These are phyloP conservation scores for Fonsecaea monophora DNA, from an alignment of 2,329 filamentous ascomycete genomes.

Conservation along the genomic window DNA sequence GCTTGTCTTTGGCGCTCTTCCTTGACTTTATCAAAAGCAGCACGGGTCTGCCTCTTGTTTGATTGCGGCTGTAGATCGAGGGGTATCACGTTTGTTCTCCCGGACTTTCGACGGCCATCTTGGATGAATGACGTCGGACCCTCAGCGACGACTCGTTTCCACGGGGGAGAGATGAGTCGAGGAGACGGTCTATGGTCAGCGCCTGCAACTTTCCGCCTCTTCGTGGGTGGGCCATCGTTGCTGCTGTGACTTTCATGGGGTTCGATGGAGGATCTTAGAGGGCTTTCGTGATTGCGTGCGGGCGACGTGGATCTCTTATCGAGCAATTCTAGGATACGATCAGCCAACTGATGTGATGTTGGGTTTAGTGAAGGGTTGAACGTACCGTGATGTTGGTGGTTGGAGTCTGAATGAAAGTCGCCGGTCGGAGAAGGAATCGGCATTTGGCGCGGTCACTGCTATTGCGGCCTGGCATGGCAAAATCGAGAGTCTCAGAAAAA, in stretches of 20 bases:
- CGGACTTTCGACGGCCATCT: constrained; percentile 67
- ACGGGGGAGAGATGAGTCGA: constrained; percentile 76
- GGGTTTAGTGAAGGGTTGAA: constrained; percentile 22
- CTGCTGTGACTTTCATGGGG: constrained; percentile 28
- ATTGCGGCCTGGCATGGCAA: constrained; percentile 40
- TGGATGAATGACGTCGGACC: constrained; percentile 84
- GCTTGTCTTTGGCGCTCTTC: constrained; percentile 33
- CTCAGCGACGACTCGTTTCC: constrained; percentile 84
- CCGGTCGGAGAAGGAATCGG: constrained; percentile 35
- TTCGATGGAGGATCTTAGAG: constrained; percentile 18
- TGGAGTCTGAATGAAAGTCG: constrained; percentile 33
- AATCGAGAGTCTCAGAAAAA: constrained; percentile 37
- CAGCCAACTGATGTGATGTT: constrained; percentile 14
- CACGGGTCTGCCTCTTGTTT: constrained; percentile 56
- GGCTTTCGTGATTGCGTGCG: constrained; percentile 16
- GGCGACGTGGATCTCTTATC: constrained; percentile 24
- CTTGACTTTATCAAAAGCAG: constrained; percentile 43
- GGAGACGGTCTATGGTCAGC: constrained; percentile 45
- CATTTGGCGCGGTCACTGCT: constrained; percentile 37
- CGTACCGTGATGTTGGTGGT: constrained; percentile 32
- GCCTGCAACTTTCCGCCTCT: constrained; percentile 54
- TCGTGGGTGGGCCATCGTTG: constrained; percentile 51
- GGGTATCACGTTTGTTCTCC: constrained; percentile 61
- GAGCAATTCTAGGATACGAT: constrained; percentile 15
- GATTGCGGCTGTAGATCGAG: constrained; percentile 56